Conservation (phyloP, 108 stramenopile genomes). For the Conticribra weissflogii region DNA sequence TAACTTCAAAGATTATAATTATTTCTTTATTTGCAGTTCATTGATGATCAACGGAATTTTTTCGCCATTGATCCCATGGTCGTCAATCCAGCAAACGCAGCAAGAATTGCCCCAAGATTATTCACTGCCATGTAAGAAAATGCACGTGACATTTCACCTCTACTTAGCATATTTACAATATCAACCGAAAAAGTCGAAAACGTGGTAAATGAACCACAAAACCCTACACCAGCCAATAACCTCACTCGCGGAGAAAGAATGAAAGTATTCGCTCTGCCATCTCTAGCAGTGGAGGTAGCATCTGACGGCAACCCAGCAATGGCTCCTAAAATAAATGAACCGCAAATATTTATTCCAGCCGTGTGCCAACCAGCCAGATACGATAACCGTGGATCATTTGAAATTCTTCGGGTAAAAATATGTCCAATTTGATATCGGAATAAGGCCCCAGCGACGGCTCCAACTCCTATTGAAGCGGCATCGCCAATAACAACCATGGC, state of each 20-base stretch:
- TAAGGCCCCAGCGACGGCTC: conserved; percentile 72
- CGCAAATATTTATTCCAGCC: conserved; percentile 77
- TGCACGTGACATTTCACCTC: conserved; percentile 56
- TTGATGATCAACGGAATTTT: no score
- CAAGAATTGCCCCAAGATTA: conserved; percentile 68
- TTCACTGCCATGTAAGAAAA: conserved; percentile 61
- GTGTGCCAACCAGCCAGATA: conserved; percentile 57
- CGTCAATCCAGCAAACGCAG: conserved; percentile 72
- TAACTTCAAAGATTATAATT: no score
- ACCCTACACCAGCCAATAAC: conserved; percentile 70
- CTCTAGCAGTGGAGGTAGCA: conserved; percentile 3
- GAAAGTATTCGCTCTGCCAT: conserved; percentile 19
- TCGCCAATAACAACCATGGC: conserved; percentile 33
- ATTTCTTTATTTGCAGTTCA: no score
- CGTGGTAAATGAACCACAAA: conserved; percentile 81
- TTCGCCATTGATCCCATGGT: no score
- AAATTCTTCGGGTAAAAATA: conserved; percentile 60
- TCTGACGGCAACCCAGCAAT: conserved; percentile 50
- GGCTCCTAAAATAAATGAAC: conserved; percentile 68
- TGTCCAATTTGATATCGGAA: conserved; percentile 68
- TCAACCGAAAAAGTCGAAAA: conserved; percentile 79
- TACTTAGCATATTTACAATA: conserved; percentile 60
- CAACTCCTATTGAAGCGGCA: conserved; percentile 61
- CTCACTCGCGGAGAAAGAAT: conserved; percentile 55
- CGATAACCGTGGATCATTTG: conserved; percentile 50